Base-by-base conservation (phyloP, 371 early-diverging fungal genomes). In the Mortierella sp. region DNA sequence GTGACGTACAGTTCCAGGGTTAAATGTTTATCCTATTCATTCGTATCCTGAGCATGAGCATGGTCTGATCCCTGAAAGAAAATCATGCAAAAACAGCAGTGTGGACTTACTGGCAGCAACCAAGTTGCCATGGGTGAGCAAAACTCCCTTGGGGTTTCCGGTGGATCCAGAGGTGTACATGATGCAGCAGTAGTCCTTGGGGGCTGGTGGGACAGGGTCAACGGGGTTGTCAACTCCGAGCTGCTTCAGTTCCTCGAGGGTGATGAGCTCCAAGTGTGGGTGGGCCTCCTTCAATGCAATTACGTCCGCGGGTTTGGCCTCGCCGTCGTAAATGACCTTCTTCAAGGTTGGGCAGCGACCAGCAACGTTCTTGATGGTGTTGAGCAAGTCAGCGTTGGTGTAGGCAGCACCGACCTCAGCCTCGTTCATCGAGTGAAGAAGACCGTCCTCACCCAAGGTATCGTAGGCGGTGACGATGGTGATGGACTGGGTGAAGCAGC, bases 161-260 rank as follows among this genome's bases (percentile, higher is more conserved):
- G 96, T 94, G 1, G 95, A 93, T 53, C 98, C 99, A 48, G 96
- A 96, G 25, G 99, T 98, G 83, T 98, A 99, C 89, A 97, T 95
- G 81, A 99, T 93, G 83, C 97, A 91, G 73, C 96, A 94, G 55
- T 92, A 71, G 72, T 95, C 95, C 57, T 94, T 91, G 30, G 89
- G 84, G 25, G 84, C 87, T 16, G 97, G 93, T 16, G 87, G 85
- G 18, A 81, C 80, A 12, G 91, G 85, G 44, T 88, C 89, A n/a
- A 73, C 80, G 4, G 89, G 91, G 72, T 88, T 64, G 37, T 88
- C 84, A 43, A 81, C 84, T 46, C 96, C 97, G 45, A 93, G 79
- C 18, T 81, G 67, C 52, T 74, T 74, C 47, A 95, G 63, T 29
- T 93, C 90, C 58, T 91, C 90, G 51, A 89, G 80, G 23, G 86